These are phyloP conservation scores for Suillus lakei DNA, from an alignment of 768 basidiomycete genomes.

Conservation along the genomic window DNA sequence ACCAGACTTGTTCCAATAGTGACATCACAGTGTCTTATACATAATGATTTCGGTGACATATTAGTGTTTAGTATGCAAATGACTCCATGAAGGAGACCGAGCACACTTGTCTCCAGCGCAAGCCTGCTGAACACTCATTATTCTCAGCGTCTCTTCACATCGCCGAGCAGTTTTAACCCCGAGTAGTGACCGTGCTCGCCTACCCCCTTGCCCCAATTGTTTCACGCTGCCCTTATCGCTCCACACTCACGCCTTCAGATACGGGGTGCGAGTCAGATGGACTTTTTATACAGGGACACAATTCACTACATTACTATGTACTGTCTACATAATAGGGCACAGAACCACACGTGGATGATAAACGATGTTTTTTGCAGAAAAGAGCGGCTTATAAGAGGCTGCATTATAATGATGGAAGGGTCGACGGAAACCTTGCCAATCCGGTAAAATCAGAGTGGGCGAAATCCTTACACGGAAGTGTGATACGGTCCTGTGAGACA, in stretches of 20 bases:
- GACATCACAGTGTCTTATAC: background rate
- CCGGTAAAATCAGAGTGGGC: background rate
- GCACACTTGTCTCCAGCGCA: background rate
- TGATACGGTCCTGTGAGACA: background rate
- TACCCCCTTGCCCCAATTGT: background rate
- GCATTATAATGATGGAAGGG: background rate
- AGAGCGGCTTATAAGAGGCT: background rate
- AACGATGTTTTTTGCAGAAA: background rate
- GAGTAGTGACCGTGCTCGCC: background rate
- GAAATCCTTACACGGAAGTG: background rate
- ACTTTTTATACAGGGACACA: background rate
- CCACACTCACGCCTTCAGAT: background rate
- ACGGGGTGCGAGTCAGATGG: background rate
- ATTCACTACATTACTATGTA: background rate
- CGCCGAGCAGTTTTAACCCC: constrained; percentile 2
- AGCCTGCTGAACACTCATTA: background rate
- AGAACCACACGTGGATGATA: background rate
- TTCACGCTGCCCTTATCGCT: constrained; percentile 2
- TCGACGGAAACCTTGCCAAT: constrained; percentile 4
- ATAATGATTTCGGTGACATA: background rate
- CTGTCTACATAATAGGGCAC: constrained; percentile 1
- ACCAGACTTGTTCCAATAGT: background rate
- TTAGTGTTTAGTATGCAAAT: background rate
- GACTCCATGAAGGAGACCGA: background rate
- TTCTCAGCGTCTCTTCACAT: background rate